Conservation (phyloP, 371 early-diverging fungal genomes). For the Zychaea mexicana region DNA sequence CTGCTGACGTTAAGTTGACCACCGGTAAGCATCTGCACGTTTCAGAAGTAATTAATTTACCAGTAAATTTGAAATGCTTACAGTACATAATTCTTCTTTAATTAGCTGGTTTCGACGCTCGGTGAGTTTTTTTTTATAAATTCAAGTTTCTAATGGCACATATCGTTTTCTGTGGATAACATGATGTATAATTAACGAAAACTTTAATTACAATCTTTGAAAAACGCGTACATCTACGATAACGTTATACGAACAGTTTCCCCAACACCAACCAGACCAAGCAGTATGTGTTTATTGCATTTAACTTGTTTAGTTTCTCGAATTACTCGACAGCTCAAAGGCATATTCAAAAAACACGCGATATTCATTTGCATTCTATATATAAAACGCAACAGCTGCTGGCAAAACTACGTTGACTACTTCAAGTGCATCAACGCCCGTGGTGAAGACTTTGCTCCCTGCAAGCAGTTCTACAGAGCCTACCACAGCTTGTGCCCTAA, state of each 20-base stretch:
- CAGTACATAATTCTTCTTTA: not conserved
- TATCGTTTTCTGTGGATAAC: too few relatives aligned
- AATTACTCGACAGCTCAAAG: too few relatives aligned
- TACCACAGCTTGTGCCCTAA: slow-evolving; percentile 87
- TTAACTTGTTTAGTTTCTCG: not conserved
- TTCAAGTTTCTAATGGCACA: not conserved
- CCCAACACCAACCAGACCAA: slow-evolving; percentile 97
- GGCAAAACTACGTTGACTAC: slow-evolving; percentile 97
- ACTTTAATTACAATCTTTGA: too few relatives aligned
- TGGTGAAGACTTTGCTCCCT: slow-evolving; percentile 90
- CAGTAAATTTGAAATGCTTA: not conserved
- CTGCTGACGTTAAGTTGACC: slow-evolving; percentile 21
- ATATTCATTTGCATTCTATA: not conserved
- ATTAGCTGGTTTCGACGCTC: slow-evolving; percentile 26
- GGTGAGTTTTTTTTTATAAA: slow-evolving; percentile 9
- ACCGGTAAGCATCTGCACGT: slow-evolving; percentile 12
- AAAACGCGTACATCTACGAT: too few relatives aligned
- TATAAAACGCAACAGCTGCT: slow-evolving; percentile 71
- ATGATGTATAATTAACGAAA: too few relatives aligned
- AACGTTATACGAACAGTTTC: slow-evolving; percentile 73
- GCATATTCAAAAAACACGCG: not conserved
- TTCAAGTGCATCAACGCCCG: slow-evolving; percentile 82
- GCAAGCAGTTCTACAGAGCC: slow-evolving; percentile 81
- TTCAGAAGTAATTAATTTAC: not conserved
- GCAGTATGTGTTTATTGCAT: slow-evolving; percentile 42